phyloP scores from a whole-genome alignment of 805 yeast genomes.

The Metschnikowia reukaufii region DNA sequence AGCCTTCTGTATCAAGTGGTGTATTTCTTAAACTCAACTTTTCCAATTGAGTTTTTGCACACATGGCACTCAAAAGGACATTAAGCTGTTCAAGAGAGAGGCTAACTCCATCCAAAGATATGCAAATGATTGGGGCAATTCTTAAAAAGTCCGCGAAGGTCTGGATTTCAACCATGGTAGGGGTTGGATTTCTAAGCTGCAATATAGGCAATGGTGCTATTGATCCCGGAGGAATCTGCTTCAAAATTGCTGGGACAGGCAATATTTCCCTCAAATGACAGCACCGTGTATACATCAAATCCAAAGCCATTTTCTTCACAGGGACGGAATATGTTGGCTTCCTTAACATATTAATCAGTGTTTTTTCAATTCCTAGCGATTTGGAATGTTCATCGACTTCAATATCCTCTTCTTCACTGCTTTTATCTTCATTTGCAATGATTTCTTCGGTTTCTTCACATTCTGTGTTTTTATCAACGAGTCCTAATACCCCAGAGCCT shows the following conservation, averaged over 20 bases:
- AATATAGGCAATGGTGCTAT: constrained; percentile 70
- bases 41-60: constrained; percentile 63
- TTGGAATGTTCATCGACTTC: constrained; percentile 16
- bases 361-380: constrained; percentile 17
- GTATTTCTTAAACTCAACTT: constrained; percentile 79
- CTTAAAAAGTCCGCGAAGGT: constrained; percentile 87
- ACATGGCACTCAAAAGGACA: constrained; percentile 67
- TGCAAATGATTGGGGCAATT: constrained; percentile 75
- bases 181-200: constrained; percentile 81
- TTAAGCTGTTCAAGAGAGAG: constrained; percentile 75
- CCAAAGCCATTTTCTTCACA: constrained; percentile 52
- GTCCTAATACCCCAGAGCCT: constrained; percentile 65
- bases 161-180: constrained; percentile 83
- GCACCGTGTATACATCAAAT: constrained; percentile 83
- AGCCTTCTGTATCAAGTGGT: constrained; percentile 66
- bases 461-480: constrained; percentile 25
- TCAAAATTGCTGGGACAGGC: constrained; percentile 87
- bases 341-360: constrained; percentile 7
- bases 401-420: constrained; percentile 11
- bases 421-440: neutral
- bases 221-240: constrained; percentile 76
- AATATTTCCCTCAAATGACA: constrained; percentile 89
- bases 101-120: constrained; percentile 77
- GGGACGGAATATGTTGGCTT: constrained; percentile 31
- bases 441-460: constrained; percentile 8